These are phyloP conservation scores for Phylloporus sp. DNA, from an alignment of 768 basidiomycete species.

Conservation along the genomic window DNA sequence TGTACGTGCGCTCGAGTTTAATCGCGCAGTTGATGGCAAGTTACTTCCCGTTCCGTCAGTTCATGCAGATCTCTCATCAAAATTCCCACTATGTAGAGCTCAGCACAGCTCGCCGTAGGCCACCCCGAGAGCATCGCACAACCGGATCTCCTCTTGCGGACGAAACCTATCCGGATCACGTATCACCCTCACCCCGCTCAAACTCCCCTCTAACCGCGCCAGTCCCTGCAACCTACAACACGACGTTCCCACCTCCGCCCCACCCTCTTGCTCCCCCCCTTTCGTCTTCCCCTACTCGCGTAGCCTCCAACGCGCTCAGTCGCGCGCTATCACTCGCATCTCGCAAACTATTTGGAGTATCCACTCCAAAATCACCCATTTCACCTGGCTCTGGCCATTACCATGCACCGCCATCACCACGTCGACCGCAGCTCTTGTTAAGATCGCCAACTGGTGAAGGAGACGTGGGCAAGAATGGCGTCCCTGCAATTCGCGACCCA, in stretches of 20 bases:
- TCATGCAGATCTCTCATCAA: conserved; percentile 9
- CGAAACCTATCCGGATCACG: conserved; percentile 38
- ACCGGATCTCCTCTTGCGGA: conserved; percentile 46
- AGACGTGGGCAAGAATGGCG: conserved; percentile 27
- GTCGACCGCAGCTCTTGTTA: conserved; percentile 50
- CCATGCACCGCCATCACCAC: conserved; percentile 49
- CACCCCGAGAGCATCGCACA: conserved; percentile 51
- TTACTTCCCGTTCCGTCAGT: neutral
- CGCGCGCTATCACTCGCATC: conserved; percentile 77
- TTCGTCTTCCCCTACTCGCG: conserved; percentile 64
- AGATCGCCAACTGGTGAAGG: conserved; percentile 35
- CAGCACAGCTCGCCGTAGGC: conserved; percentile 51
- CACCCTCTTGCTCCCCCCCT: conserved; percentile 47
- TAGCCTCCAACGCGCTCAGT: conserved; percentile 68
- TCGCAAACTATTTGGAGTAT: conserved; percentile 71
- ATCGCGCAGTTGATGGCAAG: conserved; percentile 85
- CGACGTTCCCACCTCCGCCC: conserved; percentile 67
- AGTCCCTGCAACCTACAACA: conserved; percentile 28
- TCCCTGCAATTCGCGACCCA: conserved; percentile 46
- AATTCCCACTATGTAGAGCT: conserved; percentile 54
- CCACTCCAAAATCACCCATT: conserved; percentile 35
- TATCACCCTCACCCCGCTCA: conserved; percentile 23
- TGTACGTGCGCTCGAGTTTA: conserved; percentile 85
- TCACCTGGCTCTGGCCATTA: conserved; percentile 35
- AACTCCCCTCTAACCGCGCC: conserved; percentile 22